Conservation (phyloP, 2,329 filamentous ascomycete genomes). For the Aspergillus aculeatus region DNA sequence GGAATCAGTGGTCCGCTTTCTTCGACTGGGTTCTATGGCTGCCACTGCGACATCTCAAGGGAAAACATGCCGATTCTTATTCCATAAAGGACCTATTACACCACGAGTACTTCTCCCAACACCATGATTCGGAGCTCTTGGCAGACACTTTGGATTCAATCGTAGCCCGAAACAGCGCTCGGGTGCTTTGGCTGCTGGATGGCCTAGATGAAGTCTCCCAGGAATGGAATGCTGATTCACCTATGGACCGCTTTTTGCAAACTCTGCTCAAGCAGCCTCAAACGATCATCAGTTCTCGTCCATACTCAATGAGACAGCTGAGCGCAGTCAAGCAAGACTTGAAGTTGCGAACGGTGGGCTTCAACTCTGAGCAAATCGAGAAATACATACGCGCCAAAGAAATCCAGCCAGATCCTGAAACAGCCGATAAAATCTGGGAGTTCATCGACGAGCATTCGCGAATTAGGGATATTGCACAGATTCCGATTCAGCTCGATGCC, state of each 20-base stretch:
- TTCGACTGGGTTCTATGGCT: conserved; percentile 9
- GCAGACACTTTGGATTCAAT: no score
- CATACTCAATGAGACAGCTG: conserved; percentile 21
- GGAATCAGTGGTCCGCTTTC: neutral
- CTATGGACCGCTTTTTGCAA: conserved; percentile 21
- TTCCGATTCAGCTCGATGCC: conserved; percentile 49
- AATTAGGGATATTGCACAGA: conserved; percentile 41
- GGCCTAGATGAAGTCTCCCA: conserved; percentile 45
- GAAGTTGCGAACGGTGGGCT: conserved; percentile 45
- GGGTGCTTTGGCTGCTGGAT: conserved; percentile 44
- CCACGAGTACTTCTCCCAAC: neutral
- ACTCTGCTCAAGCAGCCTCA: conserved; percentile 34
- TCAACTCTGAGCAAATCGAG: conserved; percentile 37
- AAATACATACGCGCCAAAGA: conserved; percentile 27
- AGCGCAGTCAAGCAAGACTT: conserved; percentile 26
- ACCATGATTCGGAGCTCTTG: neutral
- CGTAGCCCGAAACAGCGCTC: neutral
- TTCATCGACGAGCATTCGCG: conserved; percentile 36
- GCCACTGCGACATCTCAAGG: conserved; percentile 4
- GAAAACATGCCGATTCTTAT: neutral
- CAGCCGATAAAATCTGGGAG: conserved; percentile 21
- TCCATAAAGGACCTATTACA: no score
- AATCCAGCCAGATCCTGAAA: neutral
- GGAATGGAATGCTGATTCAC: conserved; percentile 12
- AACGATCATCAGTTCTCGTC: conserved; percentile 45